Conservation (phyloP, 2,329 filamentous ascomycete genomes). For the Cladosporium velox region DNA sequence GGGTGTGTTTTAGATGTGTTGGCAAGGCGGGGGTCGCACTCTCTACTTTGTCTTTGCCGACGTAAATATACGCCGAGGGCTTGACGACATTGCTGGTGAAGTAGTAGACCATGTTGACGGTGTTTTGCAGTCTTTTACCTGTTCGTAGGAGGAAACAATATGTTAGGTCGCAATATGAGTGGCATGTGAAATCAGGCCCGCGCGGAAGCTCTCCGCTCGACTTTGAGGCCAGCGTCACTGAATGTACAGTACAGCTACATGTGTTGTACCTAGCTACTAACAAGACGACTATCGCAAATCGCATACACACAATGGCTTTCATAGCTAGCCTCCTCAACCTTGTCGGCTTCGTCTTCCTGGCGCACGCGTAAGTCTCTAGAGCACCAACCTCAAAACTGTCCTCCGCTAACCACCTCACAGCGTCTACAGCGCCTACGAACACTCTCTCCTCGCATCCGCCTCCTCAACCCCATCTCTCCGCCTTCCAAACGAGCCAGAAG, state of each 20-base stretch:
- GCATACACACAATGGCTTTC: constrained; percentile 14
- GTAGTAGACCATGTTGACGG: constrained; percentile 80
- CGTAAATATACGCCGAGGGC: constrained; percentile 85
- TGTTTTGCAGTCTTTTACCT: background rate
- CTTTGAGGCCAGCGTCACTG: constrained; percentile 7
- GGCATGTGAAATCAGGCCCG: constrained; percentile 7
- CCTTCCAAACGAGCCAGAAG: constrained; percentile 36
- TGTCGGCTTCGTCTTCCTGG: constrained; percentile 75
- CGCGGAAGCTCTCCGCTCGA: constrained; percentile 5
- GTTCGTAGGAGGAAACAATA: background rate
- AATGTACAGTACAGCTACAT: background rate
- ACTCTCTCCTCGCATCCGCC: constrained; percentile 67
- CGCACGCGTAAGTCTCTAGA: constrained; percentile 72
- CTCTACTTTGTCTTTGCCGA: constrained; percentile 98
- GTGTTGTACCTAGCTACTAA: background rate
- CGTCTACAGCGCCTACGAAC: constrained; percentile 95
- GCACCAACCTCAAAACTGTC: background rate
- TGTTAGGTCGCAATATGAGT: background rate
- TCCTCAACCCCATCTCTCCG: constrained; percentile 40
- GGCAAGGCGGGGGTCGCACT: constrained; percentile 61
- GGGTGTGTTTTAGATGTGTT: constrained; percentile 21
- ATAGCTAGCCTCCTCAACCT: constrained; percentile 54
- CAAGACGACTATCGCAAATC: background rate
- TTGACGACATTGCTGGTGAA: constrained; percentile 84
- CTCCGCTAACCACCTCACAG: constrained; percentile 53